A percentile compares a stretch with the other conserved stretches of the same genome.
Evolutionary conservation across 2,329 filamentous ascomycete genomes (phyloP).

Genomic region (Seiridium cupressi): DNA sequence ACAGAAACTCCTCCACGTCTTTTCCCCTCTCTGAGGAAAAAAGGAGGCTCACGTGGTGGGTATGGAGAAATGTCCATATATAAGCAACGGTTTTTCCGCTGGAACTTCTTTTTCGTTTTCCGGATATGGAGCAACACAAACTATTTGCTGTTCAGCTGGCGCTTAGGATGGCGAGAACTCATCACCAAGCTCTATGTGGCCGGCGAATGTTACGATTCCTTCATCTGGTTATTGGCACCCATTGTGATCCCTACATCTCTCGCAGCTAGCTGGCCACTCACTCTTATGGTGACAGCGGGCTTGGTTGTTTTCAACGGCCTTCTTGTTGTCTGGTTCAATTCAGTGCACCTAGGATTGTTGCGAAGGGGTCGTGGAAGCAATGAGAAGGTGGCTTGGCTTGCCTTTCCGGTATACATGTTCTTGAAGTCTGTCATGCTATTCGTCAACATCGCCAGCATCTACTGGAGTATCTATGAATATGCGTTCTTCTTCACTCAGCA

Average conservation of each 20-base stretch:
- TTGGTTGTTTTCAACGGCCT: slow-evolving; percentile 41
- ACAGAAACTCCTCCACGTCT: too few species aligned
- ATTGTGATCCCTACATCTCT: slow-evolving; percentile 43
- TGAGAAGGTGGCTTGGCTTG: slow-evolving; percentile 35
- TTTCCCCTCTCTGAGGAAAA: too few species aligned
- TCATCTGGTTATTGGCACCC: slow-evolving; percentile 41
- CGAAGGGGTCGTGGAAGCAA: slow-evolving; percentile 31
- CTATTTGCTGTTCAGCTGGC: slow-evolving; percentile 46
- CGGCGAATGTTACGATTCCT: slow-evolving; percentile 27
- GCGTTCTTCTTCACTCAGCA: slow-evolving; percentile 42
- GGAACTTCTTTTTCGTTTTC: slow-evolving; percentile 12
- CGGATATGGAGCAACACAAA: slow-evolving; percentile 44
- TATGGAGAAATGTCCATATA: too few species aligned
- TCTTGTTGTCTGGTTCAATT: slow-evolving; percentile 38
- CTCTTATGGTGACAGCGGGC: slow-evolving; percentile 33
- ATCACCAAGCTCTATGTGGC: slow-evolving; percentile 47
- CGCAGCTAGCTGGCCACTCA: slow-evolving; percentile 35
- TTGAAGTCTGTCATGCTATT: slow-evolving; percentile 41
- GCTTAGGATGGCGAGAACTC: slow-evolving; percentile 46
- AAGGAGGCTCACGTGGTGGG: too few species aligned
- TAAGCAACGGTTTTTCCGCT: too few species aligned
- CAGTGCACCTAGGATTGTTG: slow-evolving; percentile 34
- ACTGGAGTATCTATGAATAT: slow-evolving; percentile 40
- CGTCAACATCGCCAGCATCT: slow-evolving; percentile 40
- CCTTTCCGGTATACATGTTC: slow-evolving; percentile 35